Evolutionary conservation across 2,329 filamentous ascomycete genomes (phyloP).

Genomic region (Lasiodiplodia gonubiensis): DNA sequence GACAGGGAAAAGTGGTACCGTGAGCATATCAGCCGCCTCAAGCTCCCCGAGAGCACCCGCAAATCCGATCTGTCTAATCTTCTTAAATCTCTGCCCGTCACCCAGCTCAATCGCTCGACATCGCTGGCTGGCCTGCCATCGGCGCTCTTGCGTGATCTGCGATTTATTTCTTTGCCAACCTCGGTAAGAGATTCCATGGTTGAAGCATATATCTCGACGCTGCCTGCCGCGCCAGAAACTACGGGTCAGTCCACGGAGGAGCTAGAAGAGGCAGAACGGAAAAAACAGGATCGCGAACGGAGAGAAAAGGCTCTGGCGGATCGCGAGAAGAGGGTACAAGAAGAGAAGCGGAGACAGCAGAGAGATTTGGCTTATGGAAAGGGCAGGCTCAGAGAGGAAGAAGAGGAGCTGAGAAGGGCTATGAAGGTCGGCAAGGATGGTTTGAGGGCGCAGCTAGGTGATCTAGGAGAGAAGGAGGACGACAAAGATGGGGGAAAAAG

Average conservation of each 20-base stretch:
- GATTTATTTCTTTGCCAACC: slow-evolving; percentile 71
- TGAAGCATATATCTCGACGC: slow-evolving; percentile 67
- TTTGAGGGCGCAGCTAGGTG: slow-evolving; percentile 63
- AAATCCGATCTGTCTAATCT: slow-evolving; percentile 73
- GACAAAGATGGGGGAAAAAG: not conserved
- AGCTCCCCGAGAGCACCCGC: slow-evolving; percentile 67
- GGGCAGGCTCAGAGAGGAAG: slow-evolving; percentile 67
- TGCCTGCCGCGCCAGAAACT: slow-evolving; percentile 63
- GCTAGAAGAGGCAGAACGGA: slow-evolving; percentile 55
- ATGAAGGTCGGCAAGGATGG: slow-evolving; percentile 73
- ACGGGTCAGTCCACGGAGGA: slow-evolving; percentile 53
- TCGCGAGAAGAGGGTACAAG: slow-evolving; percentile 65
- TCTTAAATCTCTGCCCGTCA: slow-evolving; percentile 65
- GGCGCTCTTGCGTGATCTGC: slow-evolving; percentile 67
- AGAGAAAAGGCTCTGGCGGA: slow-evolving; percentile 72
- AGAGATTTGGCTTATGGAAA: slow-evolving; percentile 66
- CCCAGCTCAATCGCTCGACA: slow-evolving; percentile 65
- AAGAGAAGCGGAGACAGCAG: slow-evolving; percentile 66
- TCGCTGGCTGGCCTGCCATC: slow-evolving; percentile 64
- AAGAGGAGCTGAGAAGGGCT: slow-evolving; percentile 70
- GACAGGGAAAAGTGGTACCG: slow-evolving; percentile 81
- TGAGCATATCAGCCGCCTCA: slow-evolving; percentile 70
- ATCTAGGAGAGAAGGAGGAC: not conserved
- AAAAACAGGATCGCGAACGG: slow-evolving; percentile 45
- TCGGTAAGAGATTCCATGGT: slow-evolving; percentile 68